Evolutionary conservation across 2,329 filamentous ascomycete genomes (phyloP).

Genomic region (Trichoderma simmonsii): DNA sequence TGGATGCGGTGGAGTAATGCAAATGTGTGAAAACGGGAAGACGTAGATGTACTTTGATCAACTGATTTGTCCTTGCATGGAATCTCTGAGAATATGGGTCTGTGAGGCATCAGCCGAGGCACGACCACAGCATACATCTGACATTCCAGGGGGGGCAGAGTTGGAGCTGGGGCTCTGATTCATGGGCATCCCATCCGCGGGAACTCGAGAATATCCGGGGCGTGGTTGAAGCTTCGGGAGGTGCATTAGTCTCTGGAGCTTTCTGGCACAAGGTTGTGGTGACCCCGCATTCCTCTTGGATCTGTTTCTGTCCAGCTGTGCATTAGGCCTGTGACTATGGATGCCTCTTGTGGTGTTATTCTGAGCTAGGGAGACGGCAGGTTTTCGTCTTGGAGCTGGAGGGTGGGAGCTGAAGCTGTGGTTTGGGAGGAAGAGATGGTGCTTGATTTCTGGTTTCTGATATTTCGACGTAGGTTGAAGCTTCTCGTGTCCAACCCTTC

Average conservation of each 20-base stretch:
- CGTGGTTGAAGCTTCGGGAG: neutral
- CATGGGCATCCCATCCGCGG: neutral
- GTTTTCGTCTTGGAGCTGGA: neutral
- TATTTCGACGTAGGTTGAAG: too few species aligned
- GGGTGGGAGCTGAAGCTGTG: neutral
- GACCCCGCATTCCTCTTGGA: neutral
- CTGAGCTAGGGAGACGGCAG: neutral
- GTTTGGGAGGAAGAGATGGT: too few species aligned
- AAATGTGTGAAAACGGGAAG: neutral
- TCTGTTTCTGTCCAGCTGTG: neutral
- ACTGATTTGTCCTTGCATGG: neutral
- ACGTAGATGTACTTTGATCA: neutral
- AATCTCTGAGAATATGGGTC: neutral
- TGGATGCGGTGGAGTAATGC: neutral
- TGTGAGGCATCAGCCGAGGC: neutral
- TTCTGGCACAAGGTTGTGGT: neutral
- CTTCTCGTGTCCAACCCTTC: fast-evolving
- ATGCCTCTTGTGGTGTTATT: neutral
- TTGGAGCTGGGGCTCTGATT: neutral
- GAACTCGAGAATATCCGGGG: neutral
- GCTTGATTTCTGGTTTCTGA: too few species aligned
- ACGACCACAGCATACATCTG: neutral
- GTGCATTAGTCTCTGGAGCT: neutral
- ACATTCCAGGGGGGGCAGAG: neutral
- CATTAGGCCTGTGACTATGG: neutral